Percentiles rank a stretch among this genome's conserved stretches.
phyloP scores from a whole-genome alignment of 2,329 filamentous ascomycete genomes.

The Fusarium bulbicola region DNA sequence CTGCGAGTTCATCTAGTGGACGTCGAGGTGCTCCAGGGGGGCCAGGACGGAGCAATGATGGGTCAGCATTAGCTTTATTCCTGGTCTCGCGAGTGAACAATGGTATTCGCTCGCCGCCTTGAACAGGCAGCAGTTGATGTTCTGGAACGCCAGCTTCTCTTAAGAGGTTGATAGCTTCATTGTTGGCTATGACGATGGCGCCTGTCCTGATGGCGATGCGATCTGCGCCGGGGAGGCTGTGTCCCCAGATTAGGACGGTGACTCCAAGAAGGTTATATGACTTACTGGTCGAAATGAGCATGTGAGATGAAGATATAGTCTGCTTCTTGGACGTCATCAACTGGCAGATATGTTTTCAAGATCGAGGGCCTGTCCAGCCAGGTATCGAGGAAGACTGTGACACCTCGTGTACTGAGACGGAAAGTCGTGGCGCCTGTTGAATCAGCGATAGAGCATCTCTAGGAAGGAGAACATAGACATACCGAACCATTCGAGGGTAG shows the following conservation, averaged over 20 bases:
- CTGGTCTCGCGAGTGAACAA: not conserved
- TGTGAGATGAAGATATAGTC: not conserved
- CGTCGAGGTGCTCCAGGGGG: not conserved
- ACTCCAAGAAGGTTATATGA: fast-evolving
- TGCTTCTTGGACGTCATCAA: not conserved
- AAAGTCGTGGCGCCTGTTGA: not conserved
- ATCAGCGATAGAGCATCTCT: not conserved
- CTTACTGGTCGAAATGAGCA: not conserved
- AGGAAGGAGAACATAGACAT: too few species aligned
- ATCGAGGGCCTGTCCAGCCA: not conserved
- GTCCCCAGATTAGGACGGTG: too few species aligned
- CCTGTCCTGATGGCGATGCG: slow-evolving; percentile 2
- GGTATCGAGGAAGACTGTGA: not conserved
- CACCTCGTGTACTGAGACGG: not conserved
- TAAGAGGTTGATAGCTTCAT: not conserved
- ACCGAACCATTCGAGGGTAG: too few species aligned
- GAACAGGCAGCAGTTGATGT: not conserved
- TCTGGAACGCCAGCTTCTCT: not conserved
- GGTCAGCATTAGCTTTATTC: not conserved
- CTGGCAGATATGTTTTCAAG: not conserved
- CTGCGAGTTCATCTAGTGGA: not conserved
- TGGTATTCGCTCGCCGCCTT: not conserved
- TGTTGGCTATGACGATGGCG: not conserved
- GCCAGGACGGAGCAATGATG: not conserved
- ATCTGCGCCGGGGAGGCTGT: not conserved